These are phyloP conservation scores for Ilyonectria sp. DNA, from an alignment of 2,329 filamentous ascomycete genomes.

Conservation along the genomic window DNA sequence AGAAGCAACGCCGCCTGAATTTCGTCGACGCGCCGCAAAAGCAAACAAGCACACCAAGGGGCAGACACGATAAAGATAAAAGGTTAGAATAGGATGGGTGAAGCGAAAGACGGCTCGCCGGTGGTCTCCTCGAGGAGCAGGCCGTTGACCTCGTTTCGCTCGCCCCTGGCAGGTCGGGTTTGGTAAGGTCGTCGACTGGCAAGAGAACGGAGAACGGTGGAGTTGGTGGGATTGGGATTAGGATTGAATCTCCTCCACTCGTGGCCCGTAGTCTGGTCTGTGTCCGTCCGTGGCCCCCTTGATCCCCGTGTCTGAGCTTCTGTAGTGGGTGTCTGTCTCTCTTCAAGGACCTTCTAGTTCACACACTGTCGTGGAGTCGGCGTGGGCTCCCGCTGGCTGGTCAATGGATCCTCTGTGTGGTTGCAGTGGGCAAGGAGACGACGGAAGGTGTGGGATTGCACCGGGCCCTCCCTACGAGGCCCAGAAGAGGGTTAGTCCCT, in stretches of 20 bases:
- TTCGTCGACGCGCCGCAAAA: conserved; percentile 39
- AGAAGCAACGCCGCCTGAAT: conserved; percentile 32
- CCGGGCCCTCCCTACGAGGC: conserved; percentile 32
- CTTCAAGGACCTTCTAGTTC: neutral
- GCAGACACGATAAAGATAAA: conserved; percentile 15
- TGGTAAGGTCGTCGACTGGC: conserved; percentile 18
- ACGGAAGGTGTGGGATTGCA: conserved; percentile 34
- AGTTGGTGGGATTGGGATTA: conserved; percentile 30
- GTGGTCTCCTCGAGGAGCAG: conserved; percentile 25
- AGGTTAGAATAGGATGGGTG: conserved; percentile 30
- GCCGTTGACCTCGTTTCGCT: conserved; percentile 27
- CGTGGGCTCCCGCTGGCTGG: conserved; percentile 18
- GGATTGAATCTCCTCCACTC: conserved; percentile 29
- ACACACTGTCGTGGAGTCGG: conserved; percentile 10
- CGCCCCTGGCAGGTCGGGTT: conserved; percentile 25
- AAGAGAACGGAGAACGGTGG: conserved; percentile 28
- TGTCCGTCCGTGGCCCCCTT: conserved; percentile 21
- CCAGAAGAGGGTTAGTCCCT: conserved; percentile 38
- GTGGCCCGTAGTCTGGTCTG: conserved; percentile 19
- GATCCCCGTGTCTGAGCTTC: conserved; percentile 24
- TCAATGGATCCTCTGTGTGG: conserved; percentile 11
- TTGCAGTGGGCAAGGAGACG: conserved; percentile 12
- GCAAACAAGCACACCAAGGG: conserved; percentile 34
- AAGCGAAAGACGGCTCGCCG: conserved; percentile 22
- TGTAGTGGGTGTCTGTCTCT: conserved; percentile 10